Evolutionary conservation across 2,329 filamentous ascomycete species (phyloP), one percentile per base, ranked within the genome.

Genomic region (Scopulariopsis brevicaulis): DNA sequence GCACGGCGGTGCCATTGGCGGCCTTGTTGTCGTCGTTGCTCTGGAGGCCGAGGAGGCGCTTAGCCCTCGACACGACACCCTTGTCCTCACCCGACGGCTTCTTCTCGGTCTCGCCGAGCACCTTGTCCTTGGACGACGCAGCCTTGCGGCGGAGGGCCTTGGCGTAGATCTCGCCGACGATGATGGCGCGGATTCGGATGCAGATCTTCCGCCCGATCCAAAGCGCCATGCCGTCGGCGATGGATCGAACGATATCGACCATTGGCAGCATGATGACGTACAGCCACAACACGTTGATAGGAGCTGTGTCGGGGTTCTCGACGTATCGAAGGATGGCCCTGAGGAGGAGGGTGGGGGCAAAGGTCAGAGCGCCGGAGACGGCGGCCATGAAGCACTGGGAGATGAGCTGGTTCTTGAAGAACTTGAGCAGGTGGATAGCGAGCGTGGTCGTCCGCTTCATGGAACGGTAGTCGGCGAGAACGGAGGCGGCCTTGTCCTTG

Each of bases 131-230:
- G 20, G 85, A 83, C 10, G 92, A 85, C 24, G 90, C 86, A 20
- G 91, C 93, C 71, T 96, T 96, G 64, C 94, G 86, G 62, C 95
- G 85, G 20, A 99, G 79, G 1, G 94, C 90, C 74, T 99, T 99
- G 59, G 91, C 89, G 69, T 99, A 99, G 53, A 99, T 94, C 67
- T 99, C 94, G 58, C 94, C 94, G 63, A 99, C 90, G 61, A 99
- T 91, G 67, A 99, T 94, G 55, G 94, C 92, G 62, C 93, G 87
- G 51, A 97, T 79, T 61, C 90, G 87, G 65, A 99, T 93, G 72
- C 92, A 96, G 61, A 97, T 89, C 71, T 91, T 96, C 58, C 94
- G 87, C 18, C 94, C 94, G 60, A 96, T 87, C 89, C 90, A 99
- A 0, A 99, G 78, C 10, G 90, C 89, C 70, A 94, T 89, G 22